Base-by-base conservation (phyloP, 176 grass and related monocot species). In the Oryza glumipatula region DNA sequence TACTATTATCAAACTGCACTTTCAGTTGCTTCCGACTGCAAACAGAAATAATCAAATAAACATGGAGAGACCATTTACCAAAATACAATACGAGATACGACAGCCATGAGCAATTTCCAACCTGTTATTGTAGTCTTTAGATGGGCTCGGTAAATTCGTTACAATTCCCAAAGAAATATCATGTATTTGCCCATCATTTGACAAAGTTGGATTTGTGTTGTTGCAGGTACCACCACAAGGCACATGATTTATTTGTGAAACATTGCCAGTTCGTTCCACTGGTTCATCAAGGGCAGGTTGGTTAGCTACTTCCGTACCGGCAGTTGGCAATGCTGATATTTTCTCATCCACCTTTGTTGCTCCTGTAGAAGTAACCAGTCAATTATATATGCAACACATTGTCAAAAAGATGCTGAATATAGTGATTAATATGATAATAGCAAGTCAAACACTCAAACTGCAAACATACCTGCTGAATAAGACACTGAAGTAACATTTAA, bases 381-480 rank as follows among this genome's bases (percentile, higher is more conserved):
- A 58, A 79, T 81, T 82, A 69, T 75, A 69, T 17, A 52, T 32
- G 68, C 70, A 80, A 4, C 28, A 39, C 66, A 16, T 65, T 39
- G 21, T 5, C 39, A 41, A n/a, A 9, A 83, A 73, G 77, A 8
- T 72, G 30, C 4, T 49, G 3, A 48, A 24, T 32, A 22, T 74
- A 2, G 22, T 33, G 60, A 49, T 47, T 64, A 48, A 33, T 72
- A 83, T 21, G 74, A 51, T 15, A 73, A 14, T 46, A 63, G 8
- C 48, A 74, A 44, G 38, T 80, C 46, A 39, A 4, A 72, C 2
- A 44, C 30, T 80, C 46, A 39, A 4, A 72, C 2, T 43, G 73
- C 56, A 86, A 3, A 77, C 46, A 43, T 45, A 92, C 93, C 88
- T 86, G 88, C 65, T 30, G 75, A 76, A 88, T 32, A 79, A 76